Base-by-base conservation (phyloP, 1,284 basidiomycete genomes). In the Melampsora abietis-canadensis region DNA sequence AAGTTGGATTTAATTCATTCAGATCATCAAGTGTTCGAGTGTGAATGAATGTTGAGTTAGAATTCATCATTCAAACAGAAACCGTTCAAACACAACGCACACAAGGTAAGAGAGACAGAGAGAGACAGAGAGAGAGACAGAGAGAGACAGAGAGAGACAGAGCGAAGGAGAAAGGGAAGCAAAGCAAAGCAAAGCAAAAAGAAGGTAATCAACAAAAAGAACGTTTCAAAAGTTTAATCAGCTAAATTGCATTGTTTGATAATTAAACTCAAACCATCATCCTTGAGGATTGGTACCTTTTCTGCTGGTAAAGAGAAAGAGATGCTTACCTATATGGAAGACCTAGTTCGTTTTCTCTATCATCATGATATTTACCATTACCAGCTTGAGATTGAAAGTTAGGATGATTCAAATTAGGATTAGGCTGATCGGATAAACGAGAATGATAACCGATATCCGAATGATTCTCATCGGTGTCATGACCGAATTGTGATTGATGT, bases 391-490 rank as follows among this genome's bases (percentile, higher is more conserved):
- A 27, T 54, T 27, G n/a, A 54, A 27, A 54, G n/a, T n/a, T 54
- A 8, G 51, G 51, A 21, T 54, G 51, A n/a, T 19, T n/a, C 2
- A 54, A 15, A 54, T n/a, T 54, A 54, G n/a, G n/a, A n/a, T n/a
- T 21, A 27, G 51, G 27, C 8, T 54, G 51, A 27, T 54, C 51
- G 51, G 51, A n/a, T 21, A 27, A 8, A 21, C 51, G 51, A 54
- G 51, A 54, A 27, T 54, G 51, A 54, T 54, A 54, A 54, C n/a
- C 51, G n/a, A 54, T 21, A 21, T 54, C 51, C 27, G 51, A 54
- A 21, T n/a, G 27, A 27, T 21, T 17, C 15, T 54, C 51, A 8
- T 54, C 51, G 3, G n/a, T 54, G 14, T 54, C 51, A 6, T 54
- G 51, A 54, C 51, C 51, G 27, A 54, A 54, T 8, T 54, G 51